These are phyloP conservation scores for Saturnispora sekii DNA, from an alignment of 805 yeast genomes.

Conservation along the genomic window DNA sequence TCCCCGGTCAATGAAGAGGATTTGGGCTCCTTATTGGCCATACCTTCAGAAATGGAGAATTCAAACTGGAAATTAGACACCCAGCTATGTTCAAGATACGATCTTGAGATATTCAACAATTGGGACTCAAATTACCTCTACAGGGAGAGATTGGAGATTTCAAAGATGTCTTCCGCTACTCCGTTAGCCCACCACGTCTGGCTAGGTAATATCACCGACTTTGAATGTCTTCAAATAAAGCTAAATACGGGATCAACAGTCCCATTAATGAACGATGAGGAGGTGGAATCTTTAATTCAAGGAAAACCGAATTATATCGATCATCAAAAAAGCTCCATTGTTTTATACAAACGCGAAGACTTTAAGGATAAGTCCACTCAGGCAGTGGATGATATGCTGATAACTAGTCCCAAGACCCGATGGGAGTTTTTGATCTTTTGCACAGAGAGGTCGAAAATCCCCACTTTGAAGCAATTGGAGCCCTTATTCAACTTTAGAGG, in stretches of 20 bases:
- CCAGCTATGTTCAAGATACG: conserved; percentile 27
- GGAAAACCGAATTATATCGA: conserved; percentile 37
- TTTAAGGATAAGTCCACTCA: conserved; percentile 16
- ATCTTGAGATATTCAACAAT: conserved; percentile 35
- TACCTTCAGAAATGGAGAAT: no score
- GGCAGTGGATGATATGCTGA: conserved; percentile 26
- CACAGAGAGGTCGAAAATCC: conserved; percentile 49
- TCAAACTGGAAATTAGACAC: conserved; percentile 15
- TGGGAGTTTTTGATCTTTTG: conserved; percentile 53
- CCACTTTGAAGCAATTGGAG: conserved; percentile 32
- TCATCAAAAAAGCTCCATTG: conserved; percentile 38
- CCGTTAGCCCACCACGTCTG: conserved; percentile 46
- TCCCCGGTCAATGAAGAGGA: no score
- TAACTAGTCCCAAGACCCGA: conserved; percentile 41
- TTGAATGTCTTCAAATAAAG: conserved; percentile 32
- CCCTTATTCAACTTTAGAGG: conserved; percentile 17
- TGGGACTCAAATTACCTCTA: conserved; percentile 64
- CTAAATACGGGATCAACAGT: conserved; percentile 13
- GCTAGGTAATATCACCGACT: conserved; percentile 79
- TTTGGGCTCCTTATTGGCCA: no score
- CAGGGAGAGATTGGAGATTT: conserved; percentile 74
- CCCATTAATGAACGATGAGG: not conserved
- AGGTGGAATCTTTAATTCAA: not conserved
- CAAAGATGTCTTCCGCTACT: conserved; percentile 76
- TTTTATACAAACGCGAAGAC: conserved; percentile 29